Evolutionary conservation across 2,329 filamentous ascomycete genomes (phyloP).

Genomic region (Fusarium sp.): DNA sequence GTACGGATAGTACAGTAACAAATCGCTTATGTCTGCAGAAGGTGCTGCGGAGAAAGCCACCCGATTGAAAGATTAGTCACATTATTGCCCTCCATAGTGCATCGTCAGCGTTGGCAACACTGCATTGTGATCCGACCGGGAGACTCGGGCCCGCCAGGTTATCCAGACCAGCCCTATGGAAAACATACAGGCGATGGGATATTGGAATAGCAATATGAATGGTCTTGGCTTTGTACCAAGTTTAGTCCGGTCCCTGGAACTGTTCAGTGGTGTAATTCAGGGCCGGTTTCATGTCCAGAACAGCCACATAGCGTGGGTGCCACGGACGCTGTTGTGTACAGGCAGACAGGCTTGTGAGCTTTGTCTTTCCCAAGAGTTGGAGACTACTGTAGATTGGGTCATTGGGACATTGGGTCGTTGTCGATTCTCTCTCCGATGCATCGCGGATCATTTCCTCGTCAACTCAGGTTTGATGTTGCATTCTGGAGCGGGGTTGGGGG

Average conservation of each 20-base stretch:
- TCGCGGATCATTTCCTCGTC: conserved; percentile 41
- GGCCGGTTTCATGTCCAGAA: conserved; percentile 20
- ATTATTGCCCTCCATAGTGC: neutral
- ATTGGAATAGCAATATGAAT: conserved; percentile 6
- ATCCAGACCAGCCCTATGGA: conserved; percentile 21
- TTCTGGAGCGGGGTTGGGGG: conserved; percentile 36
- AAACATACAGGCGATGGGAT: conserved; percentile 6
- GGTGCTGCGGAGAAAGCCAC: conserved; percentile 3
- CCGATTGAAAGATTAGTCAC: neutral
- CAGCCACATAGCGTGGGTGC: conserved; percentile 31
- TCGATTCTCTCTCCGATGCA: conserved; percentile 32
- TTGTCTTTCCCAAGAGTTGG: neutral
- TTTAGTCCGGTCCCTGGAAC: conserved; percentile 7
- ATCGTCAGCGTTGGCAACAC: neutral
- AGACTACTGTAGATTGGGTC: conserved; percentile 8
- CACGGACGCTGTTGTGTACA: conserved; percentile 19
- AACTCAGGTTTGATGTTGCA: conserved; percentile 34
- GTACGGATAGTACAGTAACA: neutral
- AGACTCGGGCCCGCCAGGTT: conserved; percentile 16
- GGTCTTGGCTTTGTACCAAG: conserved; percentile 18
- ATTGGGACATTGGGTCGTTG: conserved; percentile 13
- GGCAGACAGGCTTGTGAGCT: conserved; percentile 1
- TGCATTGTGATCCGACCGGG: conserved; percentile 12
- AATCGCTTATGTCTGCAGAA: conserved; percentile 4
- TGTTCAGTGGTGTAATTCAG: conserved; percentile 12